Percentiles rank a stretch among this genome's conserved stretches.
Evolutionary conservation across 2,329 filamentous ascomycete genomes (phyloP).

Genomic region (Fusarium circinatum): DNA sequence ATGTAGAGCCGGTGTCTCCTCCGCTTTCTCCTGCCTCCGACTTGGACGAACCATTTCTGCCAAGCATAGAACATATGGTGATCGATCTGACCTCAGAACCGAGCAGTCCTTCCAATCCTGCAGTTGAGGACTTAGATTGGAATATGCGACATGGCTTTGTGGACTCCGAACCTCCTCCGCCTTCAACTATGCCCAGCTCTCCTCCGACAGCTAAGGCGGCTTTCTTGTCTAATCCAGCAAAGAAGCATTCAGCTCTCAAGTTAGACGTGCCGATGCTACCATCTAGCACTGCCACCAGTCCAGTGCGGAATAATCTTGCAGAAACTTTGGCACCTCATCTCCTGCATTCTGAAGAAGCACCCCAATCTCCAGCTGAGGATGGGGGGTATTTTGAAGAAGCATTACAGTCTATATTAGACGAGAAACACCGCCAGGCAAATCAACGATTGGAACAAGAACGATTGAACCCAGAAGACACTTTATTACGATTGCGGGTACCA

Average conservation of each 20-base stretch:
- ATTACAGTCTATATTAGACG: constrained; percentile 37
- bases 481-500: constrained; percentile 45
- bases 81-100: constrained; percentile 49
- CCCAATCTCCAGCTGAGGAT: background rate
- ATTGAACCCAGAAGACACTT: constrained; percentile 39
- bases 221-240: background rate
- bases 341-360: background rate
- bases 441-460: constrained; percentile 44
- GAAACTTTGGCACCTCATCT: background rate
- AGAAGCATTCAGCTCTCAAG: constrained; percentile 12
- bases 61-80: constrained; percentile 17
- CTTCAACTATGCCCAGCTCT: constrained; percentile 27
- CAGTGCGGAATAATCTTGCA: background rate
- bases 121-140: constrained; percentile 12
- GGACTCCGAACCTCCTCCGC: constrained; percentile 33
- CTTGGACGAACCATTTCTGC: constrained; percentile 33
- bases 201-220: background rate
- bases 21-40: constrained; percentile 45
- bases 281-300: constrained; percentile 19
- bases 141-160: constrained; percentile 13
- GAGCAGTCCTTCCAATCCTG: constrained; percentile 33
- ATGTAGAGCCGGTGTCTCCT: constrained; percentile 38
- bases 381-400: constrained; percentile 39
- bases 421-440: constrained; percentile 11
- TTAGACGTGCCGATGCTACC: constrained; percentile 40